Conservation (phyloP, 2,329 filamentous ascomycete genomes). For the Colletotrichum sp. region DNA sequence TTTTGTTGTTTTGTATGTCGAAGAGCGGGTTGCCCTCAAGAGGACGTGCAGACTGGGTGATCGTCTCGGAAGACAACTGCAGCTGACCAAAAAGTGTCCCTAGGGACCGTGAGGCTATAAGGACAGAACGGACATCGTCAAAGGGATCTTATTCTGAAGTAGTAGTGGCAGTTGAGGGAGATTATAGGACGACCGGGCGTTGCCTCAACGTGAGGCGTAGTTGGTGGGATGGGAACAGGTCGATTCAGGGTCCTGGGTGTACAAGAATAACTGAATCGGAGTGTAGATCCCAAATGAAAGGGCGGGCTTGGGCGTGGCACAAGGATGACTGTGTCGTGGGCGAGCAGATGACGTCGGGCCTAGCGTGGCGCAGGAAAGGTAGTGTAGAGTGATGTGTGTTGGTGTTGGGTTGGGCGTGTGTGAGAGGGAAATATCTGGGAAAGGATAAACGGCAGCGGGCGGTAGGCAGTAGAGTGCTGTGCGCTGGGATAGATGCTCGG, state of each 20-base stretch:
- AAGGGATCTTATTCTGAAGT: background rate
- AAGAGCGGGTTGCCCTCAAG: slow-evolving; percentile 4
- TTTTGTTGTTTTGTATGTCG: background rate
- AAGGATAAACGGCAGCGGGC: background rate
- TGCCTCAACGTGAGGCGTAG: slow-evolving; percentile 16
- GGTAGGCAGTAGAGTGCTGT: slow-evolving; percentile 1
- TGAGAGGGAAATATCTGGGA: background rate
- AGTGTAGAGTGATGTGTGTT: background rate
- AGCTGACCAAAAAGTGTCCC: slow-evolving; percentile 39
- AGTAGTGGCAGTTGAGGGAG: slow-evolving; percentile 6
- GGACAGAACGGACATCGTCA: slow-evolving; percentile 29
- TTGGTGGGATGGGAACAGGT: background rate
- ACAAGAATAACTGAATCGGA: slow-evolving; percentile 16
- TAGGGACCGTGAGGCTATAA: slow-evolving; percentile 50
- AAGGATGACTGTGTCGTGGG: background rate
- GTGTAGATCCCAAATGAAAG: slow-evolving; percentile 12
- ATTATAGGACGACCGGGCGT: slow-evolving; percentile 23
- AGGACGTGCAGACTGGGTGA: slow-evolving; percentile 8
- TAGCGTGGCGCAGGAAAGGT: slow-evolving; percentile 20
- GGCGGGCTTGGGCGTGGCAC: slow-evolving; percentile 4
- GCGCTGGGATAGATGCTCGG: slow-evolving; percentile 10
- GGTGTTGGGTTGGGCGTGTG: background rate
- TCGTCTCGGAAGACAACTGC: slow-evolving; percentile 15
- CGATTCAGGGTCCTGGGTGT: slow-evolving; percentile 20
- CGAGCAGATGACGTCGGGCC: slow-evolving; percentile 21